Base-by-base conservation (phyloP, 129 eudicot species). In the Artemisia tridentata region DNA sequence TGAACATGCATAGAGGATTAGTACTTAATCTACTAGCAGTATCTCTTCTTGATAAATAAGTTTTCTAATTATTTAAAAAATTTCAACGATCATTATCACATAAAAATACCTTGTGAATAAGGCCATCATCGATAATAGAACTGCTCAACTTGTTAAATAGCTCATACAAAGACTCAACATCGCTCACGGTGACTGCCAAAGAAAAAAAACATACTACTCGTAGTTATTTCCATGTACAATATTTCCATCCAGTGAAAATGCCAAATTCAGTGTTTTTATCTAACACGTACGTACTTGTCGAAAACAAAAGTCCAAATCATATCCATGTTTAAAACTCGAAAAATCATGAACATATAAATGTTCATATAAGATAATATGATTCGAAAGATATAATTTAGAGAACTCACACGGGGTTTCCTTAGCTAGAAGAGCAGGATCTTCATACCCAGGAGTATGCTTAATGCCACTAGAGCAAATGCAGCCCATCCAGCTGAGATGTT, bases 91-190 rank as follows among this genome's bases (percentile, higher is more conserved):
- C 45, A 7, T 38, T 16, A 19, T 50, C 29, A 13, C 13, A 68
- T 57, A 2, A 21, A 7, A n/a, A 57, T 85, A 92, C 96, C 98
- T 89, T 92, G 84, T 92, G 92, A 63, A 92, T 92, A 61, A 85
- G 90, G 8, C 98, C 96, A 66, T 92, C 96, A 72, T 87, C 84
- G 63, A 87, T 80, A 34, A 90, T 90, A 65, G 97, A 87, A 76
- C 96, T 90, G 84, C 99, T 95, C 64, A 90, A 58, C 79, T 90
- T 95, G 81, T 88, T 88, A 63, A 80, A 95, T 41, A 95, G 85
- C 85, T 87, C 93, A 67, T 78, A 84, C 72, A 95, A 71, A 65
- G 97, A 96, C 80, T 95, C 97, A 3, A 95, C 96, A 84, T 95
- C 97, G 61, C 92, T 87, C 72, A 90, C 91, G 0, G 96, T 84